Base-by-base conservation (phyloP, 179 eudicot genomes). In the Carnegiea gigantea region DNA sequence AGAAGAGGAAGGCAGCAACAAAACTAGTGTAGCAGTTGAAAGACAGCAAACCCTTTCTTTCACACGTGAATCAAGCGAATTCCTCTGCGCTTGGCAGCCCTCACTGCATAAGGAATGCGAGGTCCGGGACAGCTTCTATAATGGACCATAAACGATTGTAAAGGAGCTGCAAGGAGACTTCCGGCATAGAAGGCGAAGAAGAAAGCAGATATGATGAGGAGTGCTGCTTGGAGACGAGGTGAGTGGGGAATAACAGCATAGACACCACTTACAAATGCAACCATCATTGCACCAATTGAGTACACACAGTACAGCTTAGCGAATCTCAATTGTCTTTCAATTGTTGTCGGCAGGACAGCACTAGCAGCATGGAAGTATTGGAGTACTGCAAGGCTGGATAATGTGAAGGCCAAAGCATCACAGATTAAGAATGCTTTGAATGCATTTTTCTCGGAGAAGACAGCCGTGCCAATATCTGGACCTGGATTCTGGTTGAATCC, bases 401-500 rank as follows among this genome's bases (percentile, higher is more conserved):
- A 10, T 20, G 68, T 26, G 23, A 82, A 82, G n/a, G 84, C 84
- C 23, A 77, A 11, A 3, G 77, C 64, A 24, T 82, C 70, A 0
- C 75, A 48, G 1, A 83, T 36, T 28, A 83, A 18, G 54, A 78
- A 83, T 7, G 53, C 70, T 18, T 59, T 24, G 44, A 83, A 83
- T 21, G 82, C 40, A 9, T 70, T 7, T 20, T 74, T 49, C 57
- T 70, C 49, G 23, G 23, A 33, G 2, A 82, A 49, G 65, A 82
- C 70, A 8, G 85, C 81, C 28, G 40, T 33, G 36, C 36, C 36
- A 33, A 33, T 33, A 33, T 33, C 36, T 33, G 36, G 36, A 33
- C 60, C 77, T 5, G 59, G 6, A 26, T 65, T 79, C 30, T 83
- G 85, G 44, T 64, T 9, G n/a, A 59, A 78, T 28, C 82, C 85